Evolutionary conservation across 192 early-diverging fungal species (phyloP).

Genomic region (Podila verticillata): DNA sequence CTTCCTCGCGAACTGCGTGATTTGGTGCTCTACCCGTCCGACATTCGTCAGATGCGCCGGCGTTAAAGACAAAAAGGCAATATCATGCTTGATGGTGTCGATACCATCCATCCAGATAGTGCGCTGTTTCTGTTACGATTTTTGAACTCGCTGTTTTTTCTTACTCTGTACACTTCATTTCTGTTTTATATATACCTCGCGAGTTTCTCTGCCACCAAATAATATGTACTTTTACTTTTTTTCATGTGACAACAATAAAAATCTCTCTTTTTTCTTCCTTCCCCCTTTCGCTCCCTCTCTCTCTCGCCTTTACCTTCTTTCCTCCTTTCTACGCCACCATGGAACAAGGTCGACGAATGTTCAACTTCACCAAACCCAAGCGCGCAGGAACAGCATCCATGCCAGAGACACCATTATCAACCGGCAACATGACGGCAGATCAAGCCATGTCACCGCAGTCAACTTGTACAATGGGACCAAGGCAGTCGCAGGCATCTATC

Average conservation of each 20-base stretch:
- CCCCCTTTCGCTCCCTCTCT: too few species aligned
- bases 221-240: background rate
- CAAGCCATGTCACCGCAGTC: background rate
- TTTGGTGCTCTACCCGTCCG: conserved; percentile 36
- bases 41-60: conserved; percentile 22
- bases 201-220: background rate
- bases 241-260: too few species aligned
- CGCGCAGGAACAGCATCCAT: background rate
- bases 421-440: background rate
- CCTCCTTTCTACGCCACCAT: background rate
- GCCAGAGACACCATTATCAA: background rate
- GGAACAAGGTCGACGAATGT: background rate
- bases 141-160: background rate
- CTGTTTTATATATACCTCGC: background rate
- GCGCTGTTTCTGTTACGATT: background rate
- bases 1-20: conserved; percentile 51
- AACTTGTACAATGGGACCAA: too few species aligned
- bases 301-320: background rate
- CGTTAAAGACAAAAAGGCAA: background rate
- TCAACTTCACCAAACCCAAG: background rate
- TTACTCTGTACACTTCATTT: background rate
- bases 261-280: too few species aligned
- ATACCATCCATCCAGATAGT: too few species aligned
- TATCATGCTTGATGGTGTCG: background rate
- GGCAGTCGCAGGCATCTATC: too few species aligned